Conservation (phyloP, 148 eudicot species). For the Rhododendron ferrugineum region DNA sequence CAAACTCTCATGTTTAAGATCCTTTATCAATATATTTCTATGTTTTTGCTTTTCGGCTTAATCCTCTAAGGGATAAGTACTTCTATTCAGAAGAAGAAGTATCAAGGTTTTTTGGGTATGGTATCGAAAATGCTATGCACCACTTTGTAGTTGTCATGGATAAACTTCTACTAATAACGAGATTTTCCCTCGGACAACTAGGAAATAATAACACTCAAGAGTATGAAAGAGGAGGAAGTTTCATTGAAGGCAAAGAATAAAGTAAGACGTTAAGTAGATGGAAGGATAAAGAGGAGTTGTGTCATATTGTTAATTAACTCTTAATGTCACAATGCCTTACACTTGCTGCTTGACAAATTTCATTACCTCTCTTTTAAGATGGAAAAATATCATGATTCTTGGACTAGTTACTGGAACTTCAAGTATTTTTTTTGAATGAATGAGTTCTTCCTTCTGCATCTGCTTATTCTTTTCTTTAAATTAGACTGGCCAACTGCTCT, state of each 20-base stretch:
- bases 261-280: neutral
- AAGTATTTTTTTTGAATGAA: neutral
- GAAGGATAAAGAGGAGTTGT: neutral
- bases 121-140: neutral
- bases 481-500: neutral
- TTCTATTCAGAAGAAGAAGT: neutral
- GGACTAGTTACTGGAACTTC: neutral
- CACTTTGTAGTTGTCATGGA: neutral
- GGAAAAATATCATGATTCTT: neutral
- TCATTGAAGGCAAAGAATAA: neutral
- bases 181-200: neutral
- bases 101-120: neutral
- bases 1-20: neutral
- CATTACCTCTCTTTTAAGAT: neutral
- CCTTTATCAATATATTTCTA: neutral
- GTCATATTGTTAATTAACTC: neutral
- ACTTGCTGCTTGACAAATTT: neutral
- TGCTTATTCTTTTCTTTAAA: neutral
- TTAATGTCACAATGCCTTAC: neutral
- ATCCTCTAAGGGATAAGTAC: neutral
- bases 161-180: neutral
- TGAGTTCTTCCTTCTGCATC: constrained; percentile 4
- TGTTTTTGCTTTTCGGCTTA: neutral
- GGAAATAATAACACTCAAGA: neutral
- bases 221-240: neutral